phyloP scores from a whole-genome alignment of 164 flowering plant genomes.

The Kingdonia uniflora region DNA sequence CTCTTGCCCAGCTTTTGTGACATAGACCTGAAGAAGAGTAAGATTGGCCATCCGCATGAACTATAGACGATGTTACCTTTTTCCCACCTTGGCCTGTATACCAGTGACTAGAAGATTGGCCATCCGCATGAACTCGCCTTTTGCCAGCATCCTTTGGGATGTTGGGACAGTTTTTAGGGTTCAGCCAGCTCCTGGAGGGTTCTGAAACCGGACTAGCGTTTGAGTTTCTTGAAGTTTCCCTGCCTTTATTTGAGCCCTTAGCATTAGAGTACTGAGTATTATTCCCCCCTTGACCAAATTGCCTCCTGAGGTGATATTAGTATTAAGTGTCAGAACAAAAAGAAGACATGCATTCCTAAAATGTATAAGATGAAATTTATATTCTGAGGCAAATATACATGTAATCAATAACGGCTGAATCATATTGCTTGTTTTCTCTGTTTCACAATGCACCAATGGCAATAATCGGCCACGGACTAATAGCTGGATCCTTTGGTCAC shows the following conservation, averaged over 20 bases:
- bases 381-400: constrained; percentile 25
- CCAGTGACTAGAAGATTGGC: constrained; percentile 59
- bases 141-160: constrained; percentile 58
- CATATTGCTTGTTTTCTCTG: constrained; percentile 19
- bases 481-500: constrained; percentile 54
- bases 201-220: constrained; percentile 18
- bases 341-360: not conserved
- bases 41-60: not conserved
- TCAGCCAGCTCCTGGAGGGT: constrained; percentile 47
- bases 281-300: constrained; percentile 41
- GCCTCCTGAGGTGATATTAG: constrained; percentile 40
- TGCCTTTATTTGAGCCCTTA: constrained; percentile 19
- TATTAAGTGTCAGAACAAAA: not conserved
- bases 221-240: constrained; percentile 25
- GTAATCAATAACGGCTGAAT: constrained; percentile 52
- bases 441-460: constrained; percentile 35
- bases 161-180: constrained; percentile 30
- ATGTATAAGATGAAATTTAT: not conserved
- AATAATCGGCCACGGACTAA: constrained; percentile 58
- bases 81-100: constrained; percentile 51
- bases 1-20: constrained; percentile 55
- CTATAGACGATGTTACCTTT: constrained; percentile 35
- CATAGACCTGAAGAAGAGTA: constrained; percentile 50
- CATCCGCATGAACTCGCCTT: constrained; percentile 51
- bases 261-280: constrained; percentile 11